Evolutionary conservation across 1,284 basidiomycete species (phyloP).

Genomic region (Thelephora terrestris): DNA sequence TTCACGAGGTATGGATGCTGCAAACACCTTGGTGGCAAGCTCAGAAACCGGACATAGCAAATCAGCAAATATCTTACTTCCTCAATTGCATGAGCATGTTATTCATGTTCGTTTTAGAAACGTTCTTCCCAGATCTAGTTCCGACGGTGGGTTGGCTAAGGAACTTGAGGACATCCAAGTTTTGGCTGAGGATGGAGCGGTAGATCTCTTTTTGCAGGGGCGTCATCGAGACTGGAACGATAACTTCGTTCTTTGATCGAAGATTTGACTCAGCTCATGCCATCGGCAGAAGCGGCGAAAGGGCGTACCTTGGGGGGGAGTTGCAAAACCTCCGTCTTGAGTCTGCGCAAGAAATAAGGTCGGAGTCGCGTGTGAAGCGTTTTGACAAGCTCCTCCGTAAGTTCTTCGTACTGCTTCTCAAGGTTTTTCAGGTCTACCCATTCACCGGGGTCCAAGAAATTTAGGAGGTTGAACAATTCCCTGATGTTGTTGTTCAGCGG

Average conservation of each 20-base stretch:
- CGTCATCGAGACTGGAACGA: slow-evolving; percentile 87
- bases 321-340: slow-evolving; percentile 88
- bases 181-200: slow-evolving; percentile 71
- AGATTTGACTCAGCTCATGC: slow-evolving; percentile 9
- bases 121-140: slow-evolving; percentile 23
- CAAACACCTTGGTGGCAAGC: slow-evolving; percentile 46
- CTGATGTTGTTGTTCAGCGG: slow-evolving; percentile 95
- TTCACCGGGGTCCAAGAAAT: slow-evolving; percentile 74
- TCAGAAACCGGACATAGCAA: slow-evolving; percentile 8
- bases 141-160: slow-evolving; percentile 32
- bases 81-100: slow-evolving; percentile 83
- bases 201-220: slow-evolving; percentile 87
- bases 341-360: slow-evolving; percentile 88
- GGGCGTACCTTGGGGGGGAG: slow-evolving; percentile 77
- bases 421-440: slow-evolving; percentile 70
- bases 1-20: slow-evolving; percentile 90
- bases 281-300: background rate
- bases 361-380: slow-evolving; percentile 71
- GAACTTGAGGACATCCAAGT: slow-evolving; percentile 52
- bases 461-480: slow-evolving; percentile 92
- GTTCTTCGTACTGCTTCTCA: slow-evolving; percentile 61
- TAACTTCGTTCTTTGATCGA: slow-evolving; percentile 63
- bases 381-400: slow-evolving; percentile 71
- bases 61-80: slow-evolving; percentile 42
- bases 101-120: slow-evolving; percentile 45